Evolutionary conservation across 2,329 filamentous ascomycete genomes (phyloP).

Genomic region (Boeremia lycopersici): DNA sequence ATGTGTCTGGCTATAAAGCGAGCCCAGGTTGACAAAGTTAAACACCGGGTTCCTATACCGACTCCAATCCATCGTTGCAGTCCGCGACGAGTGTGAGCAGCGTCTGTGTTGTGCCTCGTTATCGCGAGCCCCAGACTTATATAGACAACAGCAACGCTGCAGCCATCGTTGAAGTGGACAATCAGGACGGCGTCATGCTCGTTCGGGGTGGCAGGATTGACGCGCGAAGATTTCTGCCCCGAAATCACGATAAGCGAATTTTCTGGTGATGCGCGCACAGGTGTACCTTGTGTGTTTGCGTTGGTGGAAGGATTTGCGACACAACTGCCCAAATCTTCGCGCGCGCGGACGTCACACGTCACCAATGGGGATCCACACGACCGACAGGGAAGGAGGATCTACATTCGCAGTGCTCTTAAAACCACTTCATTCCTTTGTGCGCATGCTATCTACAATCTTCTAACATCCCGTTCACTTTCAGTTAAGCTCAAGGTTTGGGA

Average conservation of each 20-base stretch:
- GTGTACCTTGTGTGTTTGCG: not conserved
- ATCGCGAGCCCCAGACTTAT: not conserved
- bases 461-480: not conserved
- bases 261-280: not conserved
- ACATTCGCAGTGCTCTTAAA: constrained; percentile 22
- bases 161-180: not conserved
- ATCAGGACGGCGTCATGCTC: not conserved
- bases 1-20: constrained; percentile 9
- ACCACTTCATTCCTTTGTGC: constrained; percentile 18
- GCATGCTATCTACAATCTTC: not conserved
- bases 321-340: not conserved
- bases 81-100: not conserved
- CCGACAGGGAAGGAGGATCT: constrained; percentile 10
- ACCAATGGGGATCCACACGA: constrained; percentile 9
- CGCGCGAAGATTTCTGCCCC: too few species aligned
- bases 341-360: constrained; percentile 3
- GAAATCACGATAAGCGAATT: not conserved
- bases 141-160: not conserved
- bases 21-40: constrained; percentile 24
- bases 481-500: not conserved
- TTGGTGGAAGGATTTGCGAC: constrained; percentile 4
- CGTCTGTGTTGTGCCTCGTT: not conserved
- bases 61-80: not conserved
- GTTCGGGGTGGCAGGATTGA: not conserved
- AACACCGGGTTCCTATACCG: not conserved